These are phyloP conservation scores for Cystobasidium tubakii DNA, from an alignment of 768 basidiomycete genomes.

Conservation along the genomic window DNA sequence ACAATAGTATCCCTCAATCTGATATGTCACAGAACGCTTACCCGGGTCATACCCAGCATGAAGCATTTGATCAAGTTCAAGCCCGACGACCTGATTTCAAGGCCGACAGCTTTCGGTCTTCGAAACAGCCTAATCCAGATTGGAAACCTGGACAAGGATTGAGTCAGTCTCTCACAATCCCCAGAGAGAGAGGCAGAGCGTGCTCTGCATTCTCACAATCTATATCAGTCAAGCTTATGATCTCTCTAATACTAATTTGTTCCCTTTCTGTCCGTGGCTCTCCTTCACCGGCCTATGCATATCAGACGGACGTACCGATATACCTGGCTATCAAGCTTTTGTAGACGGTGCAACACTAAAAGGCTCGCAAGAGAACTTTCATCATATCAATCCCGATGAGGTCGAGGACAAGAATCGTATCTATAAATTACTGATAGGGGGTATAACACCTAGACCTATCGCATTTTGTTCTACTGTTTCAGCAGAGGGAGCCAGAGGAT, in stretches of 20 bases:
- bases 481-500: conserved; percentile 46
- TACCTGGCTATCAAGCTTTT: conserved; percentile 27
- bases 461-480: conserved; percentile 63
- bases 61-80: not conserved
- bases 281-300: no score
- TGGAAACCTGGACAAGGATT: not conserved
- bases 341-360: no score
- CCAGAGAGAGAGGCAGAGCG: no score
- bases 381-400: conserved; percentile 7
- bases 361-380: not conserved
- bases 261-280: not conserved
- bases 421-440: conserved; percentile 58
- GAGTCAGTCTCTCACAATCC: not conserved
- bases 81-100: not conserved
- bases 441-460: conserved; percentile 63
- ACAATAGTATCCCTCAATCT: no score
- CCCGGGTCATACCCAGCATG: not conserved
- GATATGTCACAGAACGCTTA: not conserved
- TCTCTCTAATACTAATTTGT: no score
- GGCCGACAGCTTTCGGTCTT: not conserved
- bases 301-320: conserved; percentile 37
- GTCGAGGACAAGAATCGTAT: conserved; percentile 35
- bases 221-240: no score
- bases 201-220: no score
- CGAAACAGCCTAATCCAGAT: not conserved